A percentile compares a stretch with the other conserved stretches of the same genome.
phyloP scores from a whole-genome alignment of 331 rosid genomes.

The Telfairia occidentalis region DNA sequence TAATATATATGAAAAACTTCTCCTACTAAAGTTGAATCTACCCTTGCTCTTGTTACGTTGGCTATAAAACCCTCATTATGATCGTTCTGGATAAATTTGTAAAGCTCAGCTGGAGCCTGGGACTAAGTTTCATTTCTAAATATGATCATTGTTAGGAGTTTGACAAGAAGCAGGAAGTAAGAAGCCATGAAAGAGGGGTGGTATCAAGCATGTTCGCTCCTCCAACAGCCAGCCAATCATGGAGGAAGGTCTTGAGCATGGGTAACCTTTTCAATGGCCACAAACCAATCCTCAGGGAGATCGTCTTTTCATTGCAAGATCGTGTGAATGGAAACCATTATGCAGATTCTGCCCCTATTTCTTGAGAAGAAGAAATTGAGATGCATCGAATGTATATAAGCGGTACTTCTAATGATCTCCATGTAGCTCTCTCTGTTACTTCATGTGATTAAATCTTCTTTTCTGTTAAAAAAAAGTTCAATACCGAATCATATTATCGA shows the following conservation, averaged over 20 bases:
- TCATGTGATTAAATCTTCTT: slow-evolving; percentile 55
- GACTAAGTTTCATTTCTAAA: slow-evolving; percentile 3
- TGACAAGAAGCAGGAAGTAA: slow-evolving; percentile 48
- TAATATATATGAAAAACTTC: background rate
- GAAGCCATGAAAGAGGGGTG: slow-evolving; percentile 47
- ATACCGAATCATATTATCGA: background rate
- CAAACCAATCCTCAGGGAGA: slow-evolving; percentile 78
- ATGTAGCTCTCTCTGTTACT: slow-evolving; percentile 76
- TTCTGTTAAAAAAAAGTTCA: background rate
- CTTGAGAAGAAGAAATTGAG: slow-evolving; percentile 51
- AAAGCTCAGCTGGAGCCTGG: background rate
- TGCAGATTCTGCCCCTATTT: slow-evolving; percentile 35
- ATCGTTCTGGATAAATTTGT: background rate
- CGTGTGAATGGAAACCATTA: slow-evolving; percentile 61
- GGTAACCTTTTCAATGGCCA: slow-evolving; percentile 95
- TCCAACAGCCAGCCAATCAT: slow-evolving; percentile 85
- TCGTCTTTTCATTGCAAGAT: slow-evolving; percentile 55
- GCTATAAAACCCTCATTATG: background rate
- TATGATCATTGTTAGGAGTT: slow-evolving; percentile 39
- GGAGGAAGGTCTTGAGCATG: slow-evolving; percentile 94
- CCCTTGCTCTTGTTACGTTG: background rate
- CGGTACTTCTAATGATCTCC: slow-evolving; percentile 82
- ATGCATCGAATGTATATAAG: slow-evolving; percentile 76
- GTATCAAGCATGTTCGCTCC: slow-evolving; percentile 67
- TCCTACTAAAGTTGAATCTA: background rate